Base-by-base conservation (phyloP, 768 basidiomycete genomes). In the Pleurotus tuber-regium region DNA sequence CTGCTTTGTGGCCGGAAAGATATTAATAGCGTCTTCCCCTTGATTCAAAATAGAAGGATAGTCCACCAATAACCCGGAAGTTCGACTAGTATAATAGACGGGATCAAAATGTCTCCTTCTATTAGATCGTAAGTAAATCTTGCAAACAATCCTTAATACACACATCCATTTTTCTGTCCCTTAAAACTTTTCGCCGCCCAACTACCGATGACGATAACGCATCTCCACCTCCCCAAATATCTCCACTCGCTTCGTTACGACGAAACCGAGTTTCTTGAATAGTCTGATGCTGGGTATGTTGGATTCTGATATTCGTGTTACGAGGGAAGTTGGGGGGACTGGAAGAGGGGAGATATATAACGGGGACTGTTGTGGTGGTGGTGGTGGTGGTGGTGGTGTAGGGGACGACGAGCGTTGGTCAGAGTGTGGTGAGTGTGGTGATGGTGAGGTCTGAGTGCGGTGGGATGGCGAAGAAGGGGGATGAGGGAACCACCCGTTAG, bases 171-270 rank as follows among this genome's bases (percentile, higher is more conserved):
- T 8, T 38, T 38, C 10, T 10, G n/a, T 7, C 3, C 35, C n/a
- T 38, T n/a, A n/a, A n/a, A n/a, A n/a, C n/a, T n/a, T n/a, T n/a
- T n/a, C n/a, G n/a, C n/a, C n/a, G n/a, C n/a, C n/a, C n/a, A n/a
- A 19, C 21, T 4, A 16, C 21, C 11, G 35, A 38, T 38, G n/a
- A 44, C n/a, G 46, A 48, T 33, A 78, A 23, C 87, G 79, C 82
- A 97, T 78, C 70, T 96, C 93, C 12, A 91, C 79, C 67, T 98
- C 92, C 29, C 78, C 72, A 57, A 94, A 98, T 8, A 90, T 85
- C 43, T 83, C 77, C 12, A 86, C 83, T 9, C 70, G 67, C 61
- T 87, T 88, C 8, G 79, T 82, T 29, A 87, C 69, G 14, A 61
- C 63, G 60, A 97, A 97, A 0, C 90, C 92, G 1, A 97, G 77